Base-by-base conservation (phyloP, 176 grass and related monocot genomes). In the Saccharum spontaneum region DNA sequence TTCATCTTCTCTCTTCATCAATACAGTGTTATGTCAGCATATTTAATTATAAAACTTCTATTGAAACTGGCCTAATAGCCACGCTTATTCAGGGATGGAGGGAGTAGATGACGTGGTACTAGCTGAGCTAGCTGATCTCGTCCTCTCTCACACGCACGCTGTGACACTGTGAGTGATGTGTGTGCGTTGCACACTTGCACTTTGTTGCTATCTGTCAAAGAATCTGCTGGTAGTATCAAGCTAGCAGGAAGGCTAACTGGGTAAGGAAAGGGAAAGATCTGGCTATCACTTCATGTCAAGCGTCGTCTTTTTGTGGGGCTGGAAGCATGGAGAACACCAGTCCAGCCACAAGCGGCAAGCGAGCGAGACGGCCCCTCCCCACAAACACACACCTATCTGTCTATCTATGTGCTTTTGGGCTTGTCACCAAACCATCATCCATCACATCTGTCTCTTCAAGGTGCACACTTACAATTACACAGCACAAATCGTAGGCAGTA, bases 191-290 rank as follows among this genome's bases (percentile, higher is more conserved):
- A 49, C 30, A 45, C 55, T 20, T 75, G 48, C 48, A 37, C 44
- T 68, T 81, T 18, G 63, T 81, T 31, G 77, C 18, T 13, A 55
- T 20, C 49, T 69, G 79, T 45, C 40, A 68, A 75, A 75, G 84
- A 84, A 86, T 75, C 84, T 75, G 67, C 70, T 64, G 64, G 49
- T 22, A 24, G 26, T 31, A 65, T 28, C 28, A 28, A 28, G 28
- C 28, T 28, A 28, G 28, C 28, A 28, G 28, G 28, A 28, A 28
- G 75, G 73, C 65, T 36, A 69, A 18, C 17, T 50, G 44, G 44
- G 44, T 50, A 50, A 76, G 77, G 77, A 59, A 85, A 75, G 71
- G 41, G 72, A 86, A 78, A 86, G 67, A 90, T 90, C 77, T 90
- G 44, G 59, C 84, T 67, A 78, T 83, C 78, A 90, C 72, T 18